These are phyloP conservation scores for Camellia sinensis DNA, from an alignment of 148 eudicot genomes.

Conservation along the genomic window DNA sequence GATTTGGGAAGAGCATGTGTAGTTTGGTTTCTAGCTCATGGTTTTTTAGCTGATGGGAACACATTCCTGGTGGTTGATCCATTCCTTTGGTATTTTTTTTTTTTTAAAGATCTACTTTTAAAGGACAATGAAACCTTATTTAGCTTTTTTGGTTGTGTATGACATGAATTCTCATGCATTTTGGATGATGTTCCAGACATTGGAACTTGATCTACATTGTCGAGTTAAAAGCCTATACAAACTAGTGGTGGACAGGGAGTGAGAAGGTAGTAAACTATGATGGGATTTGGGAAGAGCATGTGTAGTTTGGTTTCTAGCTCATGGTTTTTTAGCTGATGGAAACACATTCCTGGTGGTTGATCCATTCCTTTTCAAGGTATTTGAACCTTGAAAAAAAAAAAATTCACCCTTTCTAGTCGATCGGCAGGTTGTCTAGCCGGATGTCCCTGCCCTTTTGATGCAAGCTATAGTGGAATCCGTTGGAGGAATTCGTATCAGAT, in stretches of 20 bases:
- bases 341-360: not conserved
- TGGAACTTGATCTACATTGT: not conserved
- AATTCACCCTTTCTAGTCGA: no score
- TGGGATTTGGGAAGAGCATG: not conserved
- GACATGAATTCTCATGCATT: not conserved
- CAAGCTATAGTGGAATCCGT: no score
- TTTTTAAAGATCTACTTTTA: not conserved
- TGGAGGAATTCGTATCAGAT: no score
- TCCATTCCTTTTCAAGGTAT: not conserved
- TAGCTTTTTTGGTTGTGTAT: not conserved
- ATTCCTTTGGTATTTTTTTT: not conserved
- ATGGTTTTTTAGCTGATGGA: not conserved
- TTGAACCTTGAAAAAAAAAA: no score
- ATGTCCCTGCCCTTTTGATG: no score
- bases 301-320: not conserved
- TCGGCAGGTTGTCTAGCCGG: no score
- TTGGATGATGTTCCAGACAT: not conserved
- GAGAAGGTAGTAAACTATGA: not conserved
- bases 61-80: not conserved
- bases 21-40: not conserved
- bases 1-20: not conserved
- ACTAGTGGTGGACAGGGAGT: not conserved
- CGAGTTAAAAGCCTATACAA: not conserved
- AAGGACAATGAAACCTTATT: not conserved
- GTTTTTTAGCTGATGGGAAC: not conserved